Evolutionary conservation across 2,329 filamentous ascomycete species (phyloP), one percentile per base, ranked within the genome.

Genomic region (Ceratocystis eucalypticola): DNA sequence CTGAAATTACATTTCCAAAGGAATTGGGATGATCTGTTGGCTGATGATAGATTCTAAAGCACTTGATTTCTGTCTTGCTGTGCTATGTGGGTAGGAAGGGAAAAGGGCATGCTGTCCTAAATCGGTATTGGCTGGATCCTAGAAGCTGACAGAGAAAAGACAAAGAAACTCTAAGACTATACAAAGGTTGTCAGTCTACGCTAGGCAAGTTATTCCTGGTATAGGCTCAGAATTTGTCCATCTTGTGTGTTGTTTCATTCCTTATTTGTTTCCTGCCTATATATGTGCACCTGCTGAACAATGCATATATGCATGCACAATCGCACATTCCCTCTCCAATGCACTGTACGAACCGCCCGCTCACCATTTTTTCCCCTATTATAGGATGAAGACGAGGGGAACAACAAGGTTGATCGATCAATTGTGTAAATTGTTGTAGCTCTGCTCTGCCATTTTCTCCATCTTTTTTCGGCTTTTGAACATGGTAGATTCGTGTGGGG

Each of bases 401-500:
- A 20, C 25, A 57, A 53, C 3, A 22, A 22, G 22, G 48, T 7
- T 17, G 46, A 12, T 25, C n/a, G 20, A 15, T n/a, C 20, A 53
- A 28, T 22, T 22, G 15, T 10, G 20, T 25, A 41, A 4, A 15
- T 41, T 41, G 10, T 12, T 12, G 37, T 15, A 53, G 6, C 48
- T 50, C 48, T 25, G 1, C 48, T 25, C n/a, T 12, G n/a, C 22
- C n/a, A 53, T n/a, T 53, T 25, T n/a, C 48, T 3, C n/a, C 48
- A 53, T 20, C 5, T 3, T 25, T 3, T 59, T 37, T 59, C 55
- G 55, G 55, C 28, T 59, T 4, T 59, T 59, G 28, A 15, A 6
- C 15, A 59, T 59, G 55, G 55, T n/a, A 59, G 28, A 59, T 59
- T 37, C 28, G 28, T 59, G 28, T 59, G 55, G 55, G n/a, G 28